Base-by-base conservation (phyloP, 164 flowering plant species). In the Brasenia schreberi region DNA sequence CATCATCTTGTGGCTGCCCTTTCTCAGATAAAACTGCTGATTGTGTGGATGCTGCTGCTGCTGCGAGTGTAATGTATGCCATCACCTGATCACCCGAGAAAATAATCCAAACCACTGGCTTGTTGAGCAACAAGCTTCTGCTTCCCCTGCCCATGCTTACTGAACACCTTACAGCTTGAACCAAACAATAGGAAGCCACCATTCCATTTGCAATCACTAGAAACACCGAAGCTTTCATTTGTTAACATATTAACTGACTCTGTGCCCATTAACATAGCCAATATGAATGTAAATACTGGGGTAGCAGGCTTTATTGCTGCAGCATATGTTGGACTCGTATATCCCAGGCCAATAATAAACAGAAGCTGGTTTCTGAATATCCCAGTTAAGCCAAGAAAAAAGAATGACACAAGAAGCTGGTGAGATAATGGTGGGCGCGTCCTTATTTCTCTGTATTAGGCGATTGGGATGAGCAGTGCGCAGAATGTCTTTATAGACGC, bases 301-400 rank as follows among this genome's bases (percentile, higher is more conserved):
- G 89, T 91, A 4, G 99, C 70, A 76, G 99, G 97, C 45, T 94
- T 96, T 64, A 80, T 77, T 42, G 99, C 97, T 53, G 99, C 91
- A 75, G 99, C 99, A 83, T 85, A 91, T 66, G 89, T 87, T 73
- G 99, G 96, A 81, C 86, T 94, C 65, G 99, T 94, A 79, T 91
- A 87, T 77, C 88, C 80, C 65, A 94, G 91, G 45, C 99, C 99
- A 70, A 94, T 42, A 68, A 91, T 88, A 79, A 94, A 94, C 72
- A 94, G 74, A 65, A 94, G 95, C 79, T 94, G 99, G 81, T 94
- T 94, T 43, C 93, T 92, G 77, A 87, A 91, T 68, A 94, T 85
- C 98, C 96, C 99, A 9, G 92, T 84, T 66, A 94, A 72, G 43
- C 99, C 99, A 67, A 94, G 92, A 76, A 91, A 83, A 77, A 89